Evolutionary conservation across 2,329 filamentous ascomycete genomes (phyloP).

Genomic region (Claviceps africana): DNA sequence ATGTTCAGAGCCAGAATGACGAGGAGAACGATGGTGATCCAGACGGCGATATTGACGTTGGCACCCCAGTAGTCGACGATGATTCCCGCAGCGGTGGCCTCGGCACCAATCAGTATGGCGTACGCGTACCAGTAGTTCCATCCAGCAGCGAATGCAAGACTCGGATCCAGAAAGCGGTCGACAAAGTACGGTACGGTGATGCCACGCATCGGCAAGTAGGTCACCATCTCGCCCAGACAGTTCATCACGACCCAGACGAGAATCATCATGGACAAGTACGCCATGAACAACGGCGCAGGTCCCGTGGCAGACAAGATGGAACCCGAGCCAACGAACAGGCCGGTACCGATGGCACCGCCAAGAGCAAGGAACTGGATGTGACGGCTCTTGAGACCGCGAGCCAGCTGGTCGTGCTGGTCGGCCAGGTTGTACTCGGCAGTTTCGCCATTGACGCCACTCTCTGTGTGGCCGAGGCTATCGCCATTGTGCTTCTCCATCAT

Average conservation of each 20-base stretch:
- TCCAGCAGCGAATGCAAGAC: constrained; percentile 40
- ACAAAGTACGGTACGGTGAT: constrained; percentile 44
- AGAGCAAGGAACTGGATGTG: constrained; percentile 49
- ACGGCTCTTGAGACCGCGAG: constrained; percentile 43
- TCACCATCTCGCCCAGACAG: constrained; percentile 39
- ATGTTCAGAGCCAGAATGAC: constrained; percentile 43
- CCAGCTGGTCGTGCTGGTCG: constrained; percentile 29
- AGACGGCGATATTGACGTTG: constrained; percentile 37
- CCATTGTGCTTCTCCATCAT: constrained; percentile 10
- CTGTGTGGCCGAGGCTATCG: constrained; percentile 8
- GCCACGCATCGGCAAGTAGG: constrained; percentile 39
- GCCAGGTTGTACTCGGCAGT: constrained; percentile 23
- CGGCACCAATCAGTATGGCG: constrained; percentile 41
- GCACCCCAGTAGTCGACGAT: constrained; percentile 47
- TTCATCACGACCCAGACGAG: constrained; percentile 43
- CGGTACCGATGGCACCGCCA: constrained; percentile 46
- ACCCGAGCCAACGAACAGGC: constrained; percentile 49
- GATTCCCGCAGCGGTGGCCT: constrained; percentile 43
- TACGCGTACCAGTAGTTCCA: constrained; percentile 53
- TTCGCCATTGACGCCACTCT: constrained; percentile 12
- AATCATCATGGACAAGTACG: constrained; percentile 44
- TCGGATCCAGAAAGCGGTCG: constrained; percentile 39
- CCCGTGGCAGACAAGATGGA: constrained; percentile 40
- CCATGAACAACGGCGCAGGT: constrained; percentile 55
- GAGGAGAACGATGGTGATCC: constrained; percentile 43